Evolutionary conservation across 164 flowering plant species (phyloP).

Genomic region (Nymphaea thermarum): DNA sequence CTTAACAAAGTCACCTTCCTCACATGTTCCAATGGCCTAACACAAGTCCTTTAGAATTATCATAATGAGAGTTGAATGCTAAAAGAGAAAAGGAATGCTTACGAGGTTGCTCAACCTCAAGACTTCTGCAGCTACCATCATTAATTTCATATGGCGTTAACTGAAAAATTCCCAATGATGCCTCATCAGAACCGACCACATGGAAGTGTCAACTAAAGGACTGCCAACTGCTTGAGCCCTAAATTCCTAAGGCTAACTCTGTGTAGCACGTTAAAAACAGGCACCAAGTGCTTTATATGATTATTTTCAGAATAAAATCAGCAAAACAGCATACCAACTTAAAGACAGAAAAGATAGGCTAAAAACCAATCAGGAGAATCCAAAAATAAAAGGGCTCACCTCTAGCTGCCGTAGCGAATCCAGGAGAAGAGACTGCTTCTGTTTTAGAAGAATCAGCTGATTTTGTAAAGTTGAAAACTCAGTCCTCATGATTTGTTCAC

Average conservation of each 20-base stretch:
- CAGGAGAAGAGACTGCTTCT: constrained; percentile 66
- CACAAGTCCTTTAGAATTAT: no score
- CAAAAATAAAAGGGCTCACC: constrained; percentile 30
- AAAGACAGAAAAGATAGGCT: neutral
- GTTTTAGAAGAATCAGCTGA: constrained; percentile 68
- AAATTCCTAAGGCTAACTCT: no score
- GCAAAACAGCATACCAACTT: no score
- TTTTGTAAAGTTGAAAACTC: constrained; percentile 38
- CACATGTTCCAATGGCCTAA: no score
- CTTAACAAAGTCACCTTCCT: no score
- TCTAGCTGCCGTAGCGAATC: constrained; percentile 85
- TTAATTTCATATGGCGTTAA: neutral
- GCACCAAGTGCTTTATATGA: no score
- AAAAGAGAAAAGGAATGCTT: neutral
- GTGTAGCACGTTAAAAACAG: no score
- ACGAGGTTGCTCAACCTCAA: neutral
- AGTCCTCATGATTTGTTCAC: constrained; percentile 46
- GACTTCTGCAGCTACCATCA: neutral
- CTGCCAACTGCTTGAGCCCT: no score
- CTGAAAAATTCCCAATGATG: neutral
- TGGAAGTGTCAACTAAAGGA: neutral
- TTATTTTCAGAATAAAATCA: no score
- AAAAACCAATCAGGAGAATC: neutral
- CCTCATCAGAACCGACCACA: neutral
- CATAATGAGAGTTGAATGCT: neutral